Evolutionary conservation across 805 yeast genomes (phyloP).

Genomic region (Candida vartiovaarae): DNA sequence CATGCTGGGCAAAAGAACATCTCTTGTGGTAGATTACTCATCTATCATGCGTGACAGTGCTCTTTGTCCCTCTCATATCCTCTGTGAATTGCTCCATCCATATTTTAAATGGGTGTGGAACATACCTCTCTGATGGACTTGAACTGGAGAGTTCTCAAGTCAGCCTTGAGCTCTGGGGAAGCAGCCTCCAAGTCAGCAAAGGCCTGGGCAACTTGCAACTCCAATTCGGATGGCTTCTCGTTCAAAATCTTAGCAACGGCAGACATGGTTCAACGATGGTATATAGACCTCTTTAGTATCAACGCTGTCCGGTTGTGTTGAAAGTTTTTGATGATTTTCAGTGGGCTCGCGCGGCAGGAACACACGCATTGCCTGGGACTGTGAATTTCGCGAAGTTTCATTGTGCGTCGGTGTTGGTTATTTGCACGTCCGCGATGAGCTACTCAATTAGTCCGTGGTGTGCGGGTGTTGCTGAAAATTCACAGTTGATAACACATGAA

Average conservation of each 20-base stretch:
- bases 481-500: neutral
- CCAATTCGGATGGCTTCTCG: constrained; percentile 95
- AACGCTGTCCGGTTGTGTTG: neutral
- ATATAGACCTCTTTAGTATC: neutral
- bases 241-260: constrained; percentile 94
- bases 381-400: neutral
- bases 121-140: constrained; percentile 89
- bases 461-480: neutral
- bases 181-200: constrained; percentile 89
- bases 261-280: constrained; percentile 56
- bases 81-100: constrained; percentile 1
- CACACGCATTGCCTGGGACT: neutral
- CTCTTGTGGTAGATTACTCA: too few relatives aligned
- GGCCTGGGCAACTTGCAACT: constrained; percentile 99
- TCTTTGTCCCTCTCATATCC: neutral
- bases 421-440: too few relatives aligned
- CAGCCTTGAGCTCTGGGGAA: constrained; percentile 95
- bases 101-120: constrained; percentile 9
- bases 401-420: neutral
- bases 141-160: constrained; percentile 97
- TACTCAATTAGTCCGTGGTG: neutral
- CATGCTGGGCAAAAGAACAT: too few relatives aligned
- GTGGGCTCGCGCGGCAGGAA: neutral
- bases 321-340: constrained; percentile 9
- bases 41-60: too few relatives aligned